Conservation (phyloP, 2,329 filamentous ascomycete genomes). For the Dactylellina haptotyla region DNA sequence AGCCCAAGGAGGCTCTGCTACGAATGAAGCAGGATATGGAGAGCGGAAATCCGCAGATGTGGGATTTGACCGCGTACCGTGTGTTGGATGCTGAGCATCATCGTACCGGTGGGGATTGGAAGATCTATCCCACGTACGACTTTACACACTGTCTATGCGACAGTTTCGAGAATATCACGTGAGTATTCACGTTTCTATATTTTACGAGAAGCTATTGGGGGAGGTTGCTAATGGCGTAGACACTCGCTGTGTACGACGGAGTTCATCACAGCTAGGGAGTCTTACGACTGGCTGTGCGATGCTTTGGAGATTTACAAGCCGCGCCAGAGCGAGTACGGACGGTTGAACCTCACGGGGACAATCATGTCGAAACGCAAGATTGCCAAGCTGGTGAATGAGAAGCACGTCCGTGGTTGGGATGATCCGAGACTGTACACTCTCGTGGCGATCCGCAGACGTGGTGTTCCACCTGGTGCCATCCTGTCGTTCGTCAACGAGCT, state of each 20-base stretch:
- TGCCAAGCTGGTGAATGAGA: conserved; percentile 78
- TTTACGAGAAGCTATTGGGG: background rate
- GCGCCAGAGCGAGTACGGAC: conserved; percentile 89
- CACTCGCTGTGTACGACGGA: conserved; percentile 94
- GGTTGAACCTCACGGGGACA: conserved; percentile 82
- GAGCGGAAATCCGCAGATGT: conserved; percentile 91
- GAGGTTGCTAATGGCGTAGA: conserved; percentile 15
- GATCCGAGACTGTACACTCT: conserved; percentile 90
- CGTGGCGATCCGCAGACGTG: conserved; percentile 82
- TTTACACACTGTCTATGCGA: conserved; percentile 92
- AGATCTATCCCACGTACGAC: conserved; percentile 94
- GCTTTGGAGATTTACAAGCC: conserved; percentile 84
- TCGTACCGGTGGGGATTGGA: conserved; percentile 83
- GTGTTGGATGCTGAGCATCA: conserved; percentile 79
- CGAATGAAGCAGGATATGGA: conserved; percentile 91
- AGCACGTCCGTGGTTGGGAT: conserved; percentile 87
- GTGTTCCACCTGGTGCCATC: conserved; percentile 87
- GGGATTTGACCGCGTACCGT: conserved; percentile 92
- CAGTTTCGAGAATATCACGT: conserved; percentile 86
- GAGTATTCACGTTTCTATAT: background rate
- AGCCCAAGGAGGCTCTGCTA: conserved; percentile 81
- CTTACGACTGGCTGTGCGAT: conserved; percentile 91
- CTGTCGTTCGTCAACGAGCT: conserved; percentile 90
- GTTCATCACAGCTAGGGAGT: conserved; percentile 83
- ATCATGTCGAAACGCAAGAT: conserved; percentile 89